phyloP scores from a whole-genome alignment of 352 stramenopile genomes.

The Phytopythium helicoides region DNA sequence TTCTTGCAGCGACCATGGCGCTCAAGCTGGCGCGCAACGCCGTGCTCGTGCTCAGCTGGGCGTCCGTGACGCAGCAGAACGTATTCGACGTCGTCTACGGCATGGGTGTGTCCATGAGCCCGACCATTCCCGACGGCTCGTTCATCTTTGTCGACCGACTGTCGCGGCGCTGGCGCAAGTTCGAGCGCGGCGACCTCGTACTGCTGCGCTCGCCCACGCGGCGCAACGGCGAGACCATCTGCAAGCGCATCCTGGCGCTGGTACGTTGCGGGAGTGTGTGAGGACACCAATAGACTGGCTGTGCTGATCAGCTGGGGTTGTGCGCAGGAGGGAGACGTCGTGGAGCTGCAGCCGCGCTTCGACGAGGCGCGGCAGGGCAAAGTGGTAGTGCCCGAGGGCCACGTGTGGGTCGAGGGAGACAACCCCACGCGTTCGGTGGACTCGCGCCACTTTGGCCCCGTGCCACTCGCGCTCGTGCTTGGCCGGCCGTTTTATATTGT shows the following conservation, averaged over 20 bases:
- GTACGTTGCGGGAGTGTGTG: too few relatives aligned
- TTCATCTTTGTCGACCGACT: constrained; percentile 83
- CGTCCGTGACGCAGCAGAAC: constrained; percentile 61
- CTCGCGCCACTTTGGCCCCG: constrained; percentile 92
- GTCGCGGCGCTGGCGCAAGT: constrained; percentile 57
- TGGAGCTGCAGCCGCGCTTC: constrained; percentile 75
- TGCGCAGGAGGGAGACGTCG: constrained; percentile 71
- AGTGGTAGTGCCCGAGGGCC: constrained; percentile 88
- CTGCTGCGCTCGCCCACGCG: constrained; percentile 79
- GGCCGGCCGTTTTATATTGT: constrained; percentile 78
- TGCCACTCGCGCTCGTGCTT: constrained; percentile 87
- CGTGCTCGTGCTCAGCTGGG: constrained; percentile 60
- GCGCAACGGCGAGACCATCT: constrained; percentile 67
- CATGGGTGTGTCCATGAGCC: constrained; percentile 83
- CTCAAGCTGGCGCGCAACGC: constrained; percentile 34
- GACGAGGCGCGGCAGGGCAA: constrained; percentile 50
- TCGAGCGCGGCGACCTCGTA: constrained; percentile 80
- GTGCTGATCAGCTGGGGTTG: background rate
- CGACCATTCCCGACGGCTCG: constrained; percentile 75
- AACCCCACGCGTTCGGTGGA: constrained; percentile 94
- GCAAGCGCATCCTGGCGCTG: constrained; percentile 86
- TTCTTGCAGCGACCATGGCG: constrained; percentile 3
- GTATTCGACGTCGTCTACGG: constrained; percentile 81
- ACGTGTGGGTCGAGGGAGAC: constrained; percentile 97
- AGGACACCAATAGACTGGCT: too few relatives aligned